A percentile compares a stretch with the other conserved stretches of the same genome.
phyloP scores from a whole-genome alignment of 129 eudicot species.

The Kitagawia praeruptora region DNA sequence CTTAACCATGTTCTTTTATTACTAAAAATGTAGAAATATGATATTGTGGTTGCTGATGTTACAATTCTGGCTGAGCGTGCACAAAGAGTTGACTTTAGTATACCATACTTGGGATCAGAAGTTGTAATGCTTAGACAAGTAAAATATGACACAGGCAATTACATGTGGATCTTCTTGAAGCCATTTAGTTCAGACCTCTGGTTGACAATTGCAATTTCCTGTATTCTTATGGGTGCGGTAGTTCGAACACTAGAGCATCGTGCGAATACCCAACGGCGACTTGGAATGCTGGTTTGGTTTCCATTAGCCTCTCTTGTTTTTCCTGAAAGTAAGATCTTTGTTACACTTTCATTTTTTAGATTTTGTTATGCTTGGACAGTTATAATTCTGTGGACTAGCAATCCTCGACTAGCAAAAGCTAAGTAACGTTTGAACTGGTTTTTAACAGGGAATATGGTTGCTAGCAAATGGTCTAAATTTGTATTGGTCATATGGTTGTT shows the following conservation, averaged over 20 bases:
- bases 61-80: not conserved
- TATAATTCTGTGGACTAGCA: not conserved
- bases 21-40: not conserved
- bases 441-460: conserved; percentile 20
- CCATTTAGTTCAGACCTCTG: not conserved
- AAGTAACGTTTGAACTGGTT: not conserved
- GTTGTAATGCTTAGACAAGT: conserved; percentile 5
- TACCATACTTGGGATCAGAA: not conserved
- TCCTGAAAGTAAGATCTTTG: not conserved
- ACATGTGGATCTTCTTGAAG: not conserved
- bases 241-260: not conserved
- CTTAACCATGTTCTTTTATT: too few species aligned
- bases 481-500: conserved; percentile 30
- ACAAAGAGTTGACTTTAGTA: not conserved
- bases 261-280: not conserved
- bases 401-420: not conserved
- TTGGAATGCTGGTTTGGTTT: not conserved
- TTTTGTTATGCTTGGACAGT: not conserved
- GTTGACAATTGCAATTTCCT: not conserved
- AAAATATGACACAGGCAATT: not conserved
- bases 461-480: conserved; percentile 23
- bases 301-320: not conserved
- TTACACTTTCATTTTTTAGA: not conserved
- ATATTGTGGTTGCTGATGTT: conserved; percentile 1
- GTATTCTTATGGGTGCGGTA: not conserved